phyloP scores from a whole-genome alignment of 306 rosid species.

The Malus domestica region DNA sequence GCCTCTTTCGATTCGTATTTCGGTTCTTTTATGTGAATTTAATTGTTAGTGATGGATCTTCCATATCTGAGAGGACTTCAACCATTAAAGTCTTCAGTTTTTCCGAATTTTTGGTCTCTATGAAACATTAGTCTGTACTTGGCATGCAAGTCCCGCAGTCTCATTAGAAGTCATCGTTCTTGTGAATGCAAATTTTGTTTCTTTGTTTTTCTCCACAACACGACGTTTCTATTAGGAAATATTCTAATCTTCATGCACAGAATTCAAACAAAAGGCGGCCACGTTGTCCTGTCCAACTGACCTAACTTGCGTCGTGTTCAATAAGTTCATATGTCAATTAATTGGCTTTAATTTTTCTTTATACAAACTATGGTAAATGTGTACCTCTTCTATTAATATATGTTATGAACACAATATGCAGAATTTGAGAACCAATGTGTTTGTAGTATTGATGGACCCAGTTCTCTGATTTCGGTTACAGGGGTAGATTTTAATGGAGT shows the following conservation, averaged over 20 bases:
- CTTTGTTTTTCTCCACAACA: not conserved
- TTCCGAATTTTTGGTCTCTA: not conserved
- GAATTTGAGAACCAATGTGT: constrained; percentile 16
- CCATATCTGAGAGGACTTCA: not conserved
- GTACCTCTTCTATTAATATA: not conserved
- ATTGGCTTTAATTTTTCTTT: not conserved
- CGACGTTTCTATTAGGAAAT: not conserved
- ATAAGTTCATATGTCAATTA: not conserved
- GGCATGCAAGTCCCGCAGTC: no score
- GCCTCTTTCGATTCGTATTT: not conserved
- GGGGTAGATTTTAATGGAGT: constrained; percentile 4
- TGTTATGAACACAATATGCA: constrained; percentile 6
- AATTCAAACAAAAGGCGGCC: no score
- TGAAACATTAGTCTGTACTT: no score
- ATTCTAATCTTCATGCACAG: no score
- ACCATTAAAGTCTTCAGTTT: not conserved
- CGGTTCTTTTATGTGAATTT: not conserved
- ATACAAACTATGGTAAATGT: not conserved
- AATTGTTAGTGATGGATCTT: constrained; percentile 4
- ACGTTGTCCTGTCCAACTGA: no score
- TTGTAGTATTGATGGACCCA: constrained; percentile 4
- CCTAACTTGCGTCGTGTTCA: no score
- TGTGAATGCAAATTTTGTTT: not conserved
- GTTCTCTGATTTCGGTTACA: not conserved
- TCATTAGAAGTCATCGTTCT: not conserved